Conservation (phyloP, 495 filamentous ascomycete species). For the Astrothelium macrocarpum region DNA sequence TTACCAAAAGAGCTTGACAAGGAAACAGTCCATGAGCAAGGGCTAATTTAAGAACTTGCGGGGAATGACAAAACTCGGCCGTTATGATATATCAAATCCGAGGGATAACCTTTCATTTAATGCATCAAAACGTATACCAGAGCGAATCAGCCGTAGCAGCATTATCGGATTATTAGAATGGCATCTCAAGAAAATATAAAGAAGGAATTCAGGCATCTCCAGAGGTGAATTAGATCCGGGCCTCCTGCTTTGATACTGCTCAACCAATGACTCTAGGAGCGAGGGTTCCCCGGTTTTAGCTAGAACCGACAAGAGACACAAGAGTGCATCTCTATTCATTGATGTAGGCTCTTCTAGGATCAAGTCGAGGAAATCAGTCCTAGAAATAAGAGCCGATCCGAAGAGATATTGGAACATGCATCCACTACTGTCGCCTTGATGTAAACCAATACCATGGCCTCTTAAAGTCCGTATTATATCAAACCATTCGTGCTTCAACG, state of each 20-base stretch:
- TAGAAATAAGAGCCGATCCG: no score
- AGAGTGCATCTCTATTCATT: not conserved
- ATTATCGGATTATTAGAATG: not conserved
- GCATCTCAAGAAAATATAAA: not conserved
- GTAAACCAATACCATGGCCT: not conserved
- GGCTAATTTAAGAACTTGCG: not conserved
- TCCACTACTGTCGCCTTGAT: no score
- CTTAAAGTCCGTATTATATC: not conserved
- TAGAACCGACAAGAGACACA: not conserved
- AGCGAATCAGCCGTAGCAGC: not conserved
- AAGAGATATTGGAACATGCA: not conserved
- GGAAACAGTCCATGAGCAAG: not conserved
- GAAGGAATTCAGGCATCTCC: not conserved
- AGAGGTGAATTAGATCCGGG: not conserved
- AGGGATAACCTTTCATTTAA: not conserved
- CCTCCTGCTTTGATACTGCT: not conserved
- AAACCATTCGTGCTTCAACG: not conserved
- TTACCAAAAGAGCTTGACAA: constrained; percentile 1
- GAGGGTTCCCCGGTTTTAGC: not conserved
- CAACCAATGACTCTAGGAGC: not conserved
- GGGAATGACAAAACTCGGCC: not conserved
- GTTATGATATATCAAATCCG: not conserved
- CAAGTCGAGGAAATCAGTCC: not conserved
- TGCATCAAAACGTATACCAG: not conserved
- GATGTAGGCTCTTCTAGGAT: not conserved